Conservation (phyloP, 306 rosid genomes). For the Medicago arabica region DNA sequence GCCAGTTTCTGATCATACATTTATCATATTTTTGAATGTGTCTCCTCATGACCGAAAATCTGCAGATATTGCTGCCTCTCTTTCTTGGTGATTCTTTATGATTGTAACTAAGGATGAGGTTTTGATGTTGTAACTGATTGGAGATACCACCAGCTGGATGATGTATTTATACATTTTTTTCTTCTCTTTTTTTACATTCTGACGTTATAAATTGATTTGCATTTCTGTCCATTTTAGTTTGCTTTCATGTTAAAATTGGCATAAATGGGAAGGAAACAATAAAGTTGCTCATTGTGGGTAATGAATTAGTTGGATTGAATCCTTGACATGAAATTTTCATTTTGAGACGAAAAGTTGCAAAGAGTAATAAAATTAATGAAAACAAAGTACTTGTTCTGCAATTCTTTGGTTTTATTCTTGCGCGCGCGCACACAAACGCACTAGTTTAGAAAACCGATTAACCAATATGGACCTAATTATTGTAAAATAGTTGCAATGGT, state of each 20-base stretch:
- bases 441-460: no score
- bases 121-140: conserved; percentile 30
- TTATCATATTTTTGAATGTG: conserved; percentile 51
- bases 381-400: background rate
- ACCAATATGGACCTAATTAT: no score
- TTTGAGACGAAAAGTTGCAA: background rate
- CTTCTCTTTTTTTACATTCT: background rate
- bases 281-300: conserved; percentile 3
- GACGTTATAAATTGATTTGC: conserved; percentile 2
- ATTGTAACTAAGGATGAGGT: conserved; percentile 29
- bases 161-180: conserved; percentile 9
- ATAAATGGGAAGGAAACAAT: background rate
- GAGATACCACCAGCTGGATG: conserved; percentile 32
- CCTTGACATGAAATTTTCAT: conserved; percentile 15
- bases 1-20: conserved; percentile 26
- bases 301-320: background rate
- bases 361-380: background rate
- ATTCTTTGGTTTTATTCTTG: background rate
- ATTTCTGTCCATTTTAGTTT: background rate
- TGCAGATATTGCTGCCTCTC: conserved; percentile 34
- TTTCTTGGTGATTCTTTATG: conserved; percentile 6
- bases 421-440: no score
- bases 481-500: no score
- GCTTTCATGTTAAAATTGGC: background rate
- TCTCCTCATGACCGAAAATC: conserved; percentile 40